A percentile compares a stretch with the other conserved stretches of the same genome.
Evolutionary conservation across 2,329 filamentous ascomycete species (phyloP).

Genomic region (Penicillium sp.): DNA sequence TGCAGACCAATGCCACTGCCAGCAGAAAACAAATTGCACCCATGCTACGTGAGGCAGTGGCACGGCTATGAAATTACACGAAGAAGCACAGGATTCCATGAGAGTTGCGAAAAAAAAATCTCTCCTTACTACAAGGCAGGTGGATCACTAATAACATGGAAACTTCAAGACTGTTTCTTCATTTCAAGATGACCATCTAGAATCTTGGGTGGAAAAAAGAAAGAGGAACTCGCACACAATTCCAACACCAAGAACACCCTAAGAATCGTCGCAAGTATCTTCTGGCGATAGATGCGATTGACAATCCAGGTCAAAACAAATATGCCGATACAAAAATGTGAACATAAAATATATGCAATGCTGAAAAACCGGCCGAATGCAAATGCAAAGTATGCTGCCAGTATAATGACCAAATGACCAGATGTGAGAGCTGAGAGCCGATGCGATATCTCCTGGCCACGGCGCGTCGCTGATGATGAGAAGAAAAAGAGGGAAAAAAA

Average conservation of each 20-base stretch:
- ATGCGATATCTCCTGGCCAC: no score
- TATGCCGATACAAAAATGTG: background rate
- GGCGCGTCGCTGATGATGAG: no score
- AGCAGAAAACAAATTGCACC: conserved; percentile 61
- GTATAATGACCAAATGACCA: background rate
- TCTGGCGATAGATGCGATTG: no score
- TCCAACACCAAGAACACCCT: no score
- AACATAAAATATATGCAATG: conserved; percentile 19
- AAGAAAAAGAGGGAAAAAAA: no score
- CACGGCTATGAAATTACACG: conserved; percentile 13
- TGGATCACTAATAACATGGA: background rate
- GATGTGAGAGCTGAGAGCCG: no score
- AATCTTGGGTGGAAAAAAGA: conserved; percentile 3
- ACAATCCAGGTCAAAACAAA: no score
- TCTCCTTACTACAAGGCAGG: background rate
- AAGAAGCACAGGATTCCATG: background rate
- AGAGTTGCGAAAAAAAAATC: background rate
- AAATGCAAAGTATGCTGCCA: conserved; percentile 17
- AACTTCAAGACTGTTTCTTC: conserved; percentile 1
- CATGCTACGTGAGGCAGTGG: conserved; percentile 47
- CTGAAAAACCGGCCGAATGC: conserved; percentile 19
- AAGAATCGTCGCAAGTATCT: no score
- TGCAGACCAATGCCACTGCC: conserved; percentile 51
- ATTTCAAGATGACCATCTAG: background rate
- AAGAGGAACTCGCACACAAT: background rate